These are phyloP conservation scores for Echium plantagineum DNA, from an alignment of 257 asterid genomes.

Conservation along the genomic window DNA sequence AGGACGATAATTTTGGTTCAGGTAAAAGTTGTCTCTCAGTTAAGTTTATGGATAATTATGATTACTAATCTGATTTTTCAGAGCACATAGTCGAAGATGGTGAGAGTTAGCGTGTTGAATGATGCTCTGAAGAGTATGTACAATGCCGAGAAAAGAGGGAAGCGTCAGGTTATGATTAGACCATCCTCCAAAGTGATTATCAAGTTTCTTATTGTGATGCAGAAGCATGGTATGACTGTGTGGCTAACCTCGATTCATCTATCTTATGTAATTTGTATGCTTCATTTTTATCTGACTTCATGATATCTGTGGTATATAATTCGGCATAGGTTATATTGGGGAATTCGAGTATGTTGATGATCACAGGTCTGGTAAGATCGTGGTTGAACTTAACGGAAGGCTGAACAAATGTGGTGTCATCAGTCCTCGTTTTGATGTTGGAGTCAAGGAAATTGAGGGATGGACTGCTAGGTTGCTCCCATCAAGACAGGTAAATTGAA, in stretches of 20 bases:
- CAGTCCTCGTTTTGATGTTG: no score
- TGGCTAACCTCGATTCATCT: no score
- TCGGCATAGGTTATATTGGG: constrained; percentile 20
- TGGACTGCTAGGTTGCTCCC: constrained; percentile 22
- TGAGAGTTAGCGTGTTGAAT: constrained; percentile 27
- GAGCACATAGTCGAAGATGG: constrained; percentile 11
- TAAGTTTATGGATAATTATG: no score
- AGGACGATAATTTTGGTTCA: no score
- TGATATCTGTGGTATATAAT: no score
- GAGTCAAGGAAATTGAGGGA: no score
- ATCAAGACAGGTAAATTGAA: constrained; percentile 25
- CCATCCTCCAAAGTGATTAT: constrained; percentile 28
- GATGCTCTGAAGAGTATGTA: constrained; percentile 16
- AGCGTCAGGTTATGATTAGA: constrained; percentile 28
- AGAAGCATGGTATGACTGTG: constrained; percentile 22
- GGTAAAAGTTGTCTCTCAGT: no score
- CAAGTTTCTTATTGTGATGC: constrained; percentile 32
- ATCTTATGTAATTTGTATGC: no score
- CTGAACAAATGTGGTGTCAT: constrained; percentile 29
- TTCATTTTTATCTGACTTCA: no score
- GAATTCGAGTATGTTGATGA: constrained; percentile 31
- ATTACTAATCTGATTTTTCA: no score
- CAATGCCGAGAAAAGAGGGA: constrained; percentile 23
- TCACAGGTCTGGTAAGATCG: constrained; percentile 29
- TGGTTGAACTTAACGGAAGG: constrained; percentile 28